Evolutionary conservation across 1,284 basidiomycete genomes (phyloP).

Genomic region (Schizopora paradoxa): DNA sequence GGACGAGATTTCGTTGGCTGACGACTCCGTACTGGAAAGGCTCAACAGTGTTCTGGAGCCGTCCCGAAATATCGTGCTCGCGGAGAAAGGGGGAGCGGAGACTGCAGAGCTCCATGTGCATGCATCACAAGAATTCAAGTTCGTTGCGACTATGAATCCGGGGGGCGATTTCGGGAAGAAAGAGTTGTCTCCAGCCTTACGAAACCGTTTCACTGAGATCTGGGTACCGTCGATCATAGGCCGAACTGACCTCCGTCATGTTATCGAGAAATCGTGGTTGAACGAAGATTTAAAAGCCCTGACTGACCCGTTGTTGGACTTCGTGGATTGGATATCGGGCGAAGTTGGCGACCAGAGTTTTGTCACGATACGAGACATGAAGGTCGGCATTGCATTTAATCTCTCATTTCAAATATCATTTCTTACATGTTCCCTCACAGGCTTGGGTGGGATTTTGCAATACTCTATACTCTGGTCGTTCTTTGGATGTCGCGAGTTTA

Average conservation of each 20-base stretch:
- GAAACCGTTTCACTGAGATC: conserved; percentile 98
- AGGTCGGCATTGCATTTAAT: conserved; percentile 49
- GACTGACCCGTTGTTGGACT: conserved; percentile 71
- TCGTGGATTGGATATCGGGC: conserved; percentile 75
- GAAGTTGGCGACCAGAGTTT: conserved; percentile 65
- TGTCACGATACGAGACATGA: conserved; percentile 81
- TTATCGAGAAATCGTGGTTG: conserved; percentile 74
- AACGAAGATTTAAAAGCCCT: conserved; percentile 50
- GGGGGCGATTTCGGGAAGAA: conserved; percentile 99
- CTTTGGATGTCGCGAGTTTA: conserved; percentile 57
- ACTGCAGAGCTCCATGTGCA: conserved; percentile 63
- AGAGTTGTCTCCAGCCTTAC: conserved; percentile 92
- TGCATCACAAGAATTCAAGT: conserved; percentile 73
- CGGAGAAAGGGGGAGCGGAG: conserved; percentile 84
- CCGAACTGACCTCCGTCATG: conserved; percentile 72
- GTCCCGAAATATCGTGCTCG: conserved; percentile 84
- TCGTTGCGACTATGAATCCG: conserved; percentile 99
- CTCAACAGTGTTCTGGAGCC: conserved; percentile 97
- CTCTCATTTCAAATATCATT: conserved; percentile 9
- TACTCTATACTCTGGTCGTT: conserved; percentile 49
- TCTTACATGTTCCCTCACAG: conserved; percentile 43
- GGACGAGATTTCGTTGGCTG: conserved; percentile 97
- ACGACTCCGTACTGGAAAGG: conserved; percentile 96
- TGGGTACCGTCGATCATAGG: conserved; percentile 92
- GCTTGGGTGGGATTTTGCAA: conserved; percentile 93